A percentile compares a stretch with the other conserved stretches of the same genome.
These are phyloP conservation scores for Apiospora pterosperma DNA, from an alignment of 2,329 filamentous ascomycete genomes.

Conservation along the genomic window DNA sequence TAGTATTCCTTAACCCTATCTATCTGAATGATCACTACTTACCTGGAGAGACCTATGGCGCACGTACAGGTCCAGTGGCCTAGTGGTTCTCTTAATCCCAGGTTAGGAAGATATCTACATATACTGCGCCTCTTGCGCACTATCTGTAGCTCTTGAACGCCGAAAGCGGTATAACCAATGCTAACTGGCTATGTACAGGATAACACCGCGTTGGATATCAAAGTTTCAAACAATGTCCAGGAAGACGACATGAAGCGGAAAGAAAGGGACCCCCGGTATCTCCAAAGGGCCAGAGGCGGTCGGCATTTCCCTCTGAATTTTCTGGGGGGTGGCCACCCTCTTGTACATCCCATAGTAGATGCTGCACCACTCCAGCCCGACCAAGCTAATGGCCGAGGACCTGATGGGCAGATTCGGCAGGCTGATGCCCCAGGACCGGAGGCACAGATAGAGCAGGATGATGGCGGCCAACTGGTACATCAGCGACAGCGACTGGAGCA, in stretches of 20 bases:
- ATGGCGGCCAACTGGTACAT: not conserved
- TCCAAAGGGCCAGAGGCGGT: not conserved
- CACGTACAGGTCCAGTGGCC: not conserved
- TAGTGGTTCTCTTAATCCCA: not conserved
- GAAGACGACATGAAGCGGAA: conserved; percentile 1
- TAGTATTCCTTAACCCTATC: conserved; percentile 5
- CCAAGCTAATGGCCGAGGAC: not conserved
- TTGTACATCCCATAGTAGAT: not conserved
- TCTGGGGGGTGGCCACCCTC: not conserved
- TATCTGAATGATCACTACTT: not conserved
- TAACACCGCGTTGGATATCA: not conserved
- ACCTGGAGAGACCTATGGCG: not conserved
- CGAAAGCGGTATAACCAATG: not conserved
- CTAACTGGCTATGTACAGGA: not conserved
- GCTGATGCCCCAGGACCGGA: not conserved
- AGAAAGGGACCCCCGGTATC: not conserved
- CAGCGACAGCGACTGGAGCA: not conserved
- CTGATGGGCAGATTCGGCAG: not conserved
- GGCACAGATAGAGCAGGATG: not conserved
- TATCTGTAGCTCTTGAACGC: not conserved
- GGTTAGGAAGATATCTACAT: not conserved
- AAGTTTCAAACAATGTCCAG: not conserved
- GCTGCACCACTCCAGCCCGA: not conserved
- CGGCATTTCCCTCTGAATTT: not conserved
- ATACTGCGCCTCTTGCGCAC: not conserved